Evolutionary conservation across 441 rosid genomes (phyloP).

Genomic region (Metrosideros polymorpha): DNA sequence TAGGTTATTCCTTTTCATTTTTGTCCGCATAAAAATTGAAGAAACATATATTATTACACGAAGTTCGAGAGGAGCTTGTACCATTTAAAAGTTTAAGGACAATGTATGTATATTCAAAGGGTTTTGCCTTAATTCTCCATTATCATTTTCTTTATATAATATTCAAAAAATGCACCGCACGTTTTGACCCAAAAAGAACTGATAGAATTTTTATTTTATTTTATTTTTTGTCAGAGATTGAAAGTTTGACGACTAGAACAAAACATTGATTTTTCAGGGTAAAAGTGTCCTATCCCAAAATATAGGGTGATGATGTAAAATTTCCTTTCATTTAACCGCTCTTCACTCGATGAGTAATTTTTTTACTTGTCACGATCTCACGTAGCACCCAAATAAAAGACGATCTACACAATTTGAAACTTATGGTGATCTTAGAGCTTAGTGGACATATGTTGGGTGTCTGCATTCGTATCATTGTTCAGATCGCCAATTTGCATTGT

Average conservation of each 20-base stretch:
- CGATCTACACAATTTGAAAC: background rate
- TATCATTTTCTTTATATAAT: background rate
- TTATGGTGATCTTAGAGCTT: background rate
- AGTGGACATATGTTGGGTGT: background rate
- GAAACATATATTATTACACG: background rate
- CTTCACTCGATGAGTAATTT: background rate
- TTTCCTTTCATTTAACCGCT: background rate
- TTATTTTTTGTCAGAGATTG: no score
- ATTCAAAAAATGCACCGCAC: background rate
- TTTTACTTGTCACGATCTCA: background rate
- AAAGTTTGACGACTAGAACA: background rate
- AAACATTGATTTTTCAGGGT: background rate
- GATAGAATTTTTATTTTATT: no score
- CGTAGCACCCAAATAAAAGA: background rate
- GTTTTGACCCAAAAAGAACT: background rate
- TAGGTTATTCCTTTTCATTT: background rate
- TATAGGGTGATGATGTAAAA: background rate
- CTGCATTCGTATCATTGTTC: background rate
- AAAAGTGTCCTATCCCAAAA: background rate
- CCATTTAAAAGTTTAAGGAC: background rate
- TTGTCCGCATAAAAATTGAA: background rate
- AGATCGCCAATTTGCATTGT: background rate
- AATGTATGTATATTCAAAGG: background rate
- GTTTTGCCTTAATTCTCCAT: background rate
- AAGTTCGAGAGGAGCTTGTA: background rate